Percentiles rank a stretch among this genome's conserved stretches.
phyloP scores from a whole-genome alignment of 1,284 basidiomycete genomes.

The Athelia sp. region DNA sequence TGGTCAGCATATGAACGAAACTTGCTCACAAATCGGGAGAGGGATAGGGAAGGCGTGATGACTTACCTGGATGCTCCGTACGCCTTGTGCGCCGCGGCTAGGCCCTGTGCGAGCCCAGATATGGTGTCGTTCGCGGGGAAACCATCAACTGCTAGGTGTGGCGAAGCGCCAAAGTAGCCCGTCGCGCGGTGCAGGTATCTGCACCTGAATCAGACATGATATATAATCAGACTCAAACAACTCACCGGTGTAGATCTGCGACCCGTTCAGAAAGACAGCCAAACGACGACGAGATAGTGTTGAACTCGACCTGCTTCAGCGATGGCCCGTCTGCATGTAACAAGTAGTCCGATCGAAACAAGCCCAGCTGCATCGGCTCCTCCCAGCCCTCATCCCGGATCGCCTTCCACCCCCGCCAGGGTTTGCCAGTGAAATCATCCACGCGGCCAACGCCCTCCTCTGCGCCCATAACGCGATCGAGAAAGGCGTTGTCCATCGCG shows the following conservation, averaged over 20 bases:
- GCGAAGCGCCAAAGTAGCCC: conserved; percentile 58
- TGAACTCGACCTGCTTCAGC: conserved; percentile 97
- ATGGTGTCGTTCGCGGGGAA: conserved; percentile 78
- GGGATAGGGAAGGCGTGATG: conserved; percentile 4
- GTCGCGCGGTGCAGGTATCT: conserved; percentile 70
- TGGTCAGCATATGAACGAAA: no score
- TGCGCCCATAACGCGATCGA: conserved; percentile 81
- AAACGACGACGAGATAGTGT: conserved; percentile 94
- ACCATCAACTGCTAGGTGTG: conserved; percentile 49
- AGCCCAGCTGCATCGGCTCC: conserved; percentile 80
- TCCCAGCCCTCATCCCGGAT: conserved; percentile 52
- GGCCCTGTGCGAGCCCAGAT: conserved; percentile 65
- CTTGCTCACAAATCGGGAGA: no score
- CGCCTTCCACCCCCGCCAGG: conserved; percentile 85
- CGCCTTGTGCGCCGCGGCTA: conserved; percentile 76
- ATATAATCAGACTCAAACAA: no score
- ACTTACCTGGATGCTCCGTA: conserved; percentile 58
- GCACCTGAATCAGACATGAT: background rate
- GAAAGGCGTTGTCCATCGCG: conserved; percentile 75
- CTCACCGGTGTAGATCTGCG: conserved; percentile 75
- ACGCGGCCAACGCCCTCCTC: conserved; percentile 73
- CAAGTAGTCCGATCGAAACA: conserved; percentile 97
- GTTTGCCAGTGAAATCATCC: conserved; percentile 81
- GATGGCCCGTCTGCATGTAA: conserved; percentile 56
- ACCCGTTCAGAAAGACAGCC: conserved; percentile 76